Base-by-base conservation (phyloP, 805 yeast genomes). In the Ogataea haglerorum region DNA sequence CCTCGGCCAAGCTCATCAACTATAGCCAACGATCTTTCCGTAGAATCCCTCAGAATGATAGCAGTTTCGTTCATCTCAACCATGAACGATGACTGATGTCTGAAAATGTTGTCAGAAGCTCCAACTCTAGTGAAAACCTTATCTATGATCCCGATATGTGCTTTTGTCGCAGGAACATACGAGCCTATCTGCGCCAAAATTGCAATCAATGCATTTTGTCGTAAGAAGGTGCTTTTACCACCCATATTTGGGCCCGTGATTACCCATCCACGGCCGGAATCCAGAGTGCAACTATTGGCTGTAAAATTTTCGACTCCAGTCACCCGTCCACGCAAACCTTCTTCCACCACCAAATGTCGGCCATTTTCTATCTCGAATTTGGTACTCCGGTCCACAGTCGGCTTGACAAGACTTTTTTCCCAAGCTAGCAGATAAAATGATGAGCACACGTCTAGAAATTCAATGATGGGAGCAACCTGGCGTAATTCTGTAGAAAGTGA, bases 221-320 rank as follows among this genome's bases (percentile, higher is more conserved):
- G 72, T 30, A 85, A 71, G 54, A 78, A 83, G 1, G 89, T 82
- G 5, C 89, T 82, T 55, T 85, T 85, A 6, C 93, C 93, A 6
- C 91, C 91, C 91, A 84, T 84, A 55, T 87, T 87, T 0, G 96
- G 95, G 0, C 96, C 96, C 0, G 95, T 83, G n/a, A 87, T 76
- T 13, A 87, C 69, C 68, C 85, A 73, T 2, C 75, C 54, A 5
- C 61, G 48, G 5, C 56, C 49, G 0, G 61, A 46, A 30, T 61
- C 47, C 2, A 65, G 26, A 3, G 34, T 6, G 34, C 78, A 73
- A 40, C 69, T 66, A 42, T 76, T 70, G 46, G 79, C 27, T 49
- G 72, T 55, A 57, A 82, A 83, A 40, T 68, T 65, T 12, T 56
- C 62, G n/a, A 56, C 41, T n/a, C 53, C 56, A 7, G 47, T 14